Base-by-base conservation (phyloP, 139 green algal genomes). In the Klebsormidium nitens region DNA sequence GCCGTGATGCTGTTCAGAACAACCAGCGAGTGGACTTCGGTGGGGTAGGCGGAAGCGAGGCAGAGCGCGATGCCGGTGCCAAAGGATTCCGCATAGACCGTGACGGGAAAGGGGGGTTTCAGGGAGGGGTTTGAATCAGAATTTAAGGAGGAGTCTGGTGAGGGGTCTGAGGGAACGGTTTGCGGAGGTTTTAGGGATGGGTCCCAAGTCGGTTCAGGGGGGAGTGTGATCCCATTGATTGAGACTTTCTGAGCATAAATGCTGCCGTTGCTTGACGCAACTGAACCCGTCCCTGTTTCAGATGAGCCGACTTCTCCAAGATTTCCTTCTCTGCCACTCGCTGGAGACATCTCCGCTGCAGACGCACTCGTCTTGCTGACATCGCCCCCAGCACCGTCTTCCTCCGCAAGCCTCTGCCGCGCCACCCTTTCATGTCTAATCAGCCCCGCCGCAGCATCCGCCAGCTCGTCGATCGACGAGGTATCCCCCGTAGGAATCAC, bases 61-160 rank as follows among this genome's bases (percentile, higher is more conserved):
- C 23, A 8, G 34, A 75, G 35, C 1, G 31, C 56, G 36, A 75
- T 29, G 23, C 56, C 56, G 1, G 36, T 56, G 19, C 67, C 56
- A 49, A 75, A 75, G 19, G 56, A 69, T 35, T 75, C 67, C 2
- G 56, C 67, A 23, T 59, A 32, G 23, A 75, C 56, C 1, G 67
- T 75, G 34, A 75, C 67, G 28, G 19, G 23, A 6, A 14, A 28
- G 14, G 14, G 14, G 14, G 44, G 14, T 28, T 14, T 17, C 44
- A 28, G 14, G 14, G 44, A 17, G 17, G 44, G 14, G 14, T 52
- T 52, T 52, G 14, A 14, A 52, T 17, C 17, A 17, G 17, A 14
- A 17, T 52, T 29, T 17, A 26, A 3, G n/a, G 29, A 1, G 0
- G 3, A n/a, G 1, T 8, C 37, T 47, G 19, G 26, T 66, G 36